phyloP scores from a whole-genome alignment of 2,329 filamentous ascomycete genomes.

The Diaporthe ilicicola region DNA sequence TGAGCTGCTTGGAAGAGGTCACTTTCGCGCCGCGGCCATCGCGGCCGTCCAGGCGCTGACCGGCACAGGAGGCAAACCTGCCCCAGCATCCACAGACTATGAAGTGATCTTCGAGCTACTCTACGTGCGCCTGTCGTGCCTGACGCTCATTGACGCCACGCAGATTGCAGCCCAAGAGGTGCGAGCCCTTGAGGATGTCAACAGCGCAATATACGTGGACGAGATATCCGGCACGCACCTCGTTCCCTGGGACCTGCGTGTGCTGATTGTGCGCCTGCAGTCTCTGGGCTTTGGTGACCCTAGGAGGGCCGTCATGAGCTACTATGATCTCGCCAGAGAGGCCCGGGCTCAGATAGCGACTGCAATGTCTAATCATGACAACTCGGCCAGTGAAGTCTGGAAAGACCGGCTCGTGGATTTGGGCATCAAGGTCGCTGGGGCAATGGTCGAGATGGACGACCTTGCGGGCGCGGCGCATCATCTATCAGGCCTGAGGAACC shows the following conservation, averaged over 20 bases:
- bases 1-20: constrained; percentile 73
- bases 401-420: constrained; percentile 76
- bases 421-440: constrained; percentile 71
- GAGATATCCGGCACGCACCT: constrained; percentile 67
- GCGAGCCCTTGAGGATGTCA: constrained; percentile 70
- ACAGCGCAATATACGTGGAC: constrained; percentile 65
- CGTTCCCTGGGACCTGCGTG: constrained; percentile 86
- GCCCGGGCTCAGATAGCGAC: constrained; percentile 69
- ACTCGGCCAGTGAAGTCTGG: constrained; percentile 73
- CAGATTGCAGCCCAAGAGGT: constrained; percentile 74
- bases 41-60: constrained; percentile 70
- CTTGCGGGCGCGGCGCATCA: constrained; percentile 80
- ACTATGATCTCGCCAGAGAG: constrained; percentile 87
- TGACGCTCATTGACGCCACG: constrained; percentile 80
- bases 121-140: constrained; percentile 82
- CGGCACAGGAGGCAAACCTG: constrained; percentile 48
- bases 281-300: constrained; percentile 87
- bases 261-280: constrained; percentile 84
- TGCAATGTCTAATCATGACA: constrained; percentile 54
- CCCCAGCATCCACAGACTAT: constrained; percentile 63
- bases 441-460: constrained; percentile 88
- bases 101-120: constrained; percentile 77
- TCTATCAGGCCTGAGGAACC: constrained; percentile 64
- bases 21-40: constrained; percentile 83
- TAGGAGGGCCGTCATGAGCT: constrained; percentile 84